Base-by-base conservation (phyloP, 2,329 filamentous ascomycete genomes). In the Phoma sp. region DNA sequence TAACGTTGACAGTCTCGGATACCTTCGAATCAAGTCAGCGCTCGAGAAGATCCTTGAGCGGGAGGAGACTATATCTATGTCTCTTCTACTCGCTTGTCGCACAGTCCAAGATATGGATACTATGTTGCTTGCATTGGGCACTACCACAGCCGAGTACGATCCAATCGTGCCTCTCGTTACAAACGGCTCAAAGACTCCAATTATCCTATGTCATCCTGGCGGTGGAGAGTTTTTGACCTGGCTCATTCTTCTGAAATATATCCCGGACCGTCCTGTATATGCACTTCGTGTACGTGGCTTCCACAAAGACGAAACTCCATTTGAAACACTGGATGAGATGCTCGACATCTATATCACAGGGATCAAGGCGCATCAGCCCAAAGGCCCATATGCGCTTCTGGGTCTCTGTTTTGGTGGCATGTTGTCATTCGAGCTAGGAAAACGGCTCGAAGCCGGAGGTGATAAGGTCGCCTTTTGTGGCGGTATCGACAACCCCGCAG, bases 351-450 rank as follows among this genome's bases (percentile, higher is more conserved):
- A 84, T 61, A 58, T 70, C 9, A 37, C 50, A 0, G 75, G 76
- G 0, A 78, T 85, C 43, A 74, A 74, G 15, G 24, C 49, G 4
- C 57, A 55, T 1, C 82, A 85, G 52, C 81, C 82, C 0, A 17
- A 68, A 0, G 82, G 83, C 0, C 82, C 82, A 0, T 85, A 85
- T 57, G 77, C 78, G 0, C 61, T 85, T 0, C 77, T 79, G 0
- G 82, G 83, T 0, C 84, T 84, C 58, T 80, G 75, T 10, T 84
- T 79, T 60, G 82, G 83, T 3, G 61, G 72, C 0, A 81, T 82
- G 64, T 54, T 84, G 0, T 78, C 80, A 0, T 85, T 84, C 53
- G 82, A 84, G 62, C 41, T 54, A 44, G 25, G 39, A 21, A 49
- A 62, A n/a, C 4, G 45, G 10, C 37, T 50, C 8, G 47, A 50